Percentiles rank a stretch among this genome's conserved stretches.
phyloP scores from a whole-genome alignment of 2,329 filamentous ascomycete species.

The Seiridium unicorne region DNA sequence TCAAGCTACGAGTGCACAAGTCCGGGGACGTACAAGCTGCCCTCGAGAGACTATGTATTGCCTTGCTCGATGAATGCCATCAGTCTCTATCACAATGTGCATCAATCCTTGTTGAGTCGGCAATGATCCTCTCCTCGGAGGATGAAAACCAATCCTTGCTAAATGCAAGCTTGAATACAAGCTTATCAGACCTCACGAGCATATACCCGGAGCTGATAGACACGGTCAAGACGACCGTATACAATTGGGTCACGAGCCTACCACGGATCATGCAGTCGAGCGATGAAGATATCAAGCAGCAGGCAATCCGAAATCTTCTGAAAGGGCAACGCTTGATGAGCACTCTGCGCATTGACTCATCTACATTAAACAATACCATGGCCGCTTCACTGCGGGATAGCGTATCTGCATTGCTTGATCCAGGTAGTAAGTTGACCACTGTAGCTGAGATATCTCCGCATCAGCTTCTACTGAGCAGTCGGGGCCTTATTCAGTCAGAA shows the following conservation, averaged over 20 bases:
- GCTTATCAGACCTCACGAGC: constrained; percentile 59
- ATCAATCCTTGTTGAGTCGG: constrained; percentile 74
- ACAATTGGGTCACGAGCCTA: constrained; percentile 79
- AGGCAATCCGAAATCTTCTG: constrained; percentile 73
- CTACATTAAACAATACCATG: constrained; percentile 65
- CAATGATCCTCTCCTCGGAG: constrained; percentile 65
- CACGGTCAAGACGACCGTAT: constrained; percentile 66
- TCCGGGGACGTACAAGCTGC: constrained; percentile 66
- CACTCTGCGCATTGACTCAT: constrained; percentile 61
- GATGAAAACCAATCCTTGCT: constrained; percentile 40
- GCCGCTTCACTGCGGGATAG: constrained; percentile 73
- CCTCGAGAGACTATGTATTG: constrained; percentile 69
- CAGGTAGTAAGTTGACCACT: constrained; percentile 27
- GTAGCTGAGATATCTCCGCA: constrained; percentile 29
- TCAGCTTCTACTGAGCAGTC: constrained; percentile 24
- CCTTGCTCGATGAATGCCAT: constrained; percentile 76
- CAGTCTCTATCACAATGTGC: constrained; percentile 68
- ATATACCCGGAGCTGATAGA: constrained; percentile 63
- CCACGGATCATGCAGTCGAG: constrained; percentile 80
- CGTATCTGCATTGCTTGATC: constrained; percentile 46
- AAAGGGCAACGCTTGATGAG: constrained; percentile 68
- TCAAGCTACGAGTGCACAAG: constrained; percentile 72
- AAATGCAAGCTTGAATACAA: constrained; percentile 53
- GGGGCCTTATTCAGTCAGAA: constrained; percentile 21
- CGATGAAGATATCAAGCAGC: constrained; percentile 75